Percentiles rank a stretch among this genome's conserved stretches.
Conservation (phyloP, 371 early-diverging fungal genomes). For the Chytridiales sp. region DNA sequence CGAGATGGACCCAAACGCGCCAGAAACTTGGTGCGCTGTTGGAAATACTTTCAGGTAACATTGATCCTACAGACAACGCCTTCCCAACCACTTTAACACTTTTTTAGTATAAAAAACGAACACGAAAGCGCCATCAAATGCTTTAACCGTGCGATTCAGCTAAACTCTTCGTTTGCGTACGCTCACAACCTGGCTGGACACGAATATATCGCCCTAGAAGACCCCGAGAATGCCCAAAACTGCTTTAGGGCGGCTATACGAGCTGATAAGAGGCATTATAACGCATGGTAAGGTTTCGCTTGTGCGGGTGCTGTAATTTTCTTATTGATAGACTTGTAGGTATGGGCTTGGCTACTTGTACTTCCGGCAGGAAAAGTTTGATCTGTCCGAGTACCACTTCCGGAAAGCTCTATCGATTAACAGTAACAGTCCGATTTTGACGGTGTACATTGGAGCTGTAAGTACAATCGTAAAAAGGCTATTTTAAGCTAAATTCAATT, state of each 20-base stretch:
- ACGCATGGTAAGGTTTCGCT: slow-evolving; percentile 61
- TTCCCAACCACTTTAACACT: neutral
- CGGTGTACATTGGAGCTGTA: slow-evolving; percentile 63
- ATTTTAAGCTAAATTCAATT: slow-evolving; percentile 1
- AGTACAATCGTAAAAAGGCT: slow-evolving; percentile 16
- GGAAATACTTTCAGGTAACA: slow-evolving; percentile 68
- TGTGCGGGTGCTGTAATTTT: neutral
- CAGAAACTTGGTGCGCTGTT: slow-evolving; percentile 75
- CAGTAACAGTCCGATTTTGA: slow-evolving; percentile 57
- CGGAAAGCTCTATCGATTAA: slow-evolving; percentile 62
- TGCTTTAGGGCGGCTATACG: slow-evolving; percentile 68
- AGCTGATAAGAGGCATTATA: slow-evolving; percentile 70
- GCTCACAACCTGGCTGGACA: slow-evolving; percentile 80
- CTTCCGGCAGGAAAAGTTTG: slow-evolving; percentile 62
- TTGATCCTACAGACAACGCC: neutral
- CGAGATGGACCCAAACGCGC: slow-evolving; percentile 54
- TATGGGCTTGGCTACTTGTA: slow-evolving; percentile 70
- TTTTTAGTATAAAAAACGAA: slow-evolving; percentile 58
- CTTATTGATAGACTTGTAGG: slow-evolving; percentile 40
- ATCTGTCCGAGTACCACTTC: slow-evolving; percentile 65
- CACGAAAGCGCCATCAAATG: slow-evolving; percentile 71
- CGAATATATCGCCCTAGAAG: slow-evolving; percentile 71
- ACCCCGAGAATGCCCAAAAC: slow-evolving; percentile 65
- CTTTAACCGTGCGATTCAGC: slow-evolving; percentile 70
- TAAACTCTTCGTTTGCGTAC: slow-evolving; percentile 66